A percentile compares a stretch with the other conserved stretches of the same genome.
Evolutionary conservation across 495 filamentous ascomycete genomes (phyloP).

Genomic region (Cercophora samala): DNA sequence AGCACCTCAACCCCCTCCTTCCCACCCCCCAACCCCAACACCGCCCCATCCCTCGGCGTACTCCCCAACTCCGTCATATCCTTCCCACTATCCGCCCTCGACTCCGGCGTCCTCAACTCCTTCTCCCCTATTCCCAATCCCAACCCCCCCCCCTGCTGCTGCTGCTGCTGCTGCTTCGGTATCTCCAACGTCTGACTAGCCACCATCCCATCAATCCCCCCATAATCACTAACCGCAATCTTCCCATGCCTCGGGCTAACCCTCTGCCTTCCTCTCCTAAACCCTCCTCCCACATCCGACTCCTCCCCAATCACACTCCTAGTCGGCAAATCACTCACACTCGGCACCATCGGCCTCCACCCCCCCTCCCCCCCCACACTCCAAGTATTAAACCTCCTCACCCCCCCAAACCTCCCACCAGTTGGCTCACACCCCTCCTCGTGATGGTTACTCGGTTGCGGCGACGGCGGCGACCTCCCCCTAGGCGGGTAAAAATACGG

Average conservation of each 20-base stretch:
- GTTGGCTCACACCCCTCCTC: conserved; percentile 27
- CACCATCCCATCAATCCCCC: background rate
- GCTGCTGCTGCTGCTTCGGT: too few species aligned
- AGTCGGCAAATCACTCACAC: conserved; percentile 26
- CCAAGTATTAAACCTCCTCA: conserved; percentile 27
- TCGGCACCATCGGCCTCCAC: conserved; percentile 2
- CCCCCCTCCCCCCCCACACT: conserved; percentile 4
- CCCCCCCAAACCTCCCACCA: conserved; percentile 16
- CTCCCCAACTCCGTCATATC: conserved; percentile 20
- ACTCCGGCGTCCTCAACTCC: conserved; percentile 13
- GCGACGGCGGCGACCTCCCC: conserved; percentile 47
- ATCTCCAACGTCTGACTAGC: background rate
- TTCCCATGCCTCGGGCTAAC: background rate
- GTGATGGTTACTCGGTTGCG: conserved; percentile 39
- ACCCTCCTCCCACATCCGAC: background rate
- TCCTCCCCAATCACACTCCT: background rate
- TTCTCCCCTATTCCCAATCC: background rate
- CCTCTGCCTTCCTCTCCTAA: background rate
- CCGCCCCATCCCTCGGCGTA: background rate
- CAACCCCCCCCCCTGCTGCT: background rate
- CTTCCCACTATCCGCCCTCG: conserved; percentile 23
- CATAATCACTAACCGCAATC: background rate
- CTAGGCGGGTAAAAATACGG: conserved; percentile 39
- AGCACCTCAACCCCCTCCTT: background rate
- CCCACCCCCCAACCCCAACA: background rate